Evolutionary conservation across 345 rosid species (phyloP), one percentile per base, ranked within the genome.

Genomic region (Populus tremula): DNA sequence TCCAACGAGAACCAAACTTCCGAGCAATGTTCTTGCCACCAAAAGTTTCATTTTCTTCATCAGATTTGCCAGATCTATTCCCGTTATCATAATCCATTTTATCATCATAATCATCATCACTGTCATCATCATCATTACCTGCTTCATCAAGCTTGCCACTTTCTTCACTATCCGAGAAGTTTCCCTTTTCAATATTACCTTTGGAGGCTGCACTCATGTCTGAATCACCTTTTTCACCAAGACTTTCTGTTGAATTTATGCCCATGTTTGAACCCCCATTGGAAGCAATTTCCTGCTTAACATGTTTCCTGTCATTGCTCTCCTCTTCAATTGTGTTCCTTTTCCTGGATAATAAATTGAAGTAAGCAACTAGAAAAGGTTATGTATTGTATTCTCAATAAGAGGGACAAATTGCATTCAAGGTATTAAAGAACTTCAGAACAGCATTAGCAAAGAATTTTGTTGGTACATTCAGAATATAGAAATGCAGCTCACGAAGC

Each of bases 261-360:
- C 75, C 78, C 69, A 27, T 41, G 29, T 63, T 78, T 11, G 76
- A 70, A 18, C 47, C 82, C 18, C 73, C 80, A 62, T 64, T 35
- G n/a, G 82, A 74, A 64, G 66, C 50, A 61, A 59, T 72, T 35
- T 35, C 74, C 62, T 72, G 81, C 69, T 63, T 36, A 5, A n/a
- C 54, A 49, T 77, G 87, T 72, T 75, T 80, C 49, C 16, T 53
- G 65, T 62, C 72, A 8, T 67, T 74, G 31, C 31, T 83, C 73
- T 75, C 83, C 75, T 76, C 86, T 56, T 85, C 84, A 36, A 29
- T 72, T 31, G 36, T 63, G 72, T 43, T 82, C 25, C 76, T 76
- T 77, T 83, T 83, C 78, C 97, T 92, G 86, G 84, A 79, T 61
- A 54, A 73, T 23, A 73, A 39, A 54, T 67, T 47, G 41, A 64